Evolutionary conservation across 2,329 filamentous ascomycete species (phyloP).

Genomic region (Penicillium sp.): DNA sequence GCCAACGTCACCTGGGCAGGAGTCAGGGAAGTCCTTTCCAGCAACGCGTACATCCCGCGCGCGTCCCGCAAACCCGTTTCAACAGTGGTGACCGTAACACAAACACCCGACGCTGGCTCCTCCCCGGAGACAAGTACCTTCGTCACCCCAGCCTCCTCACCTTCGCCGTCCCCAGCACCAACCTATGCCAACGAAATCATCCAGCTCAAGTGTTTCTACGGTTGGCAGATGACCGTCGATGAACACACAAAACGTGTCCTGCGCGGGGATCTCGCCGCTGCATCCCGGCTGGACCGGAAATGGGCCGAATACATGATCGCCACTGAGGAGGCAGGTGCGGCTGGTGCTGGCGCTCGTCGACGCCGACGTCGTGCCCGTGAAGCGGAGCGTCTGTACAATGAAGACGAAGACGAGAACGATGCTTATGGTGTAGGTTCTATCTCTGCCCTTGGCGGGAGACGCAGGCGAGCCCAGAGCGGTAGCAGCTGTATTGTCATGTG

Average conservation of each 20-base stretch:
- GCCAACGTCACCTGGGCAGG: constrained; percentile 90
- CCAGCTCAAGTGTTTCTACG: constrained; percentile 87
- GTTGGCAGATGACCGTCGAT: constrained; percentile 90
- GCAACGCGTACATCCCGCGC: constrained; percentile 72
- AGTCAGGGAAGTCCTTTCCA: constrained; percentile 77
- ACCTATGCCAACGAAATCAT: constrained; percentile 74
- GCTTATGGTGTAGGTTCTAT: constrained; percentile 34
- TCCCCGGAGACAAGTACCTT: constrained; percentile 27
- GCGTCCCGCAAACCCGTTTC: constrained; percentile 36
- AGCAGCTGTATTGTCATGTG: constrained; percentile 65
- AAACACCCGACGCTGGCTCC: constrained; percentile 21
- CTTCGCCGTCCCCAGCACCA: constrained; percentile 25
- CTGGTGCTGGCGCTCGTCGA: constrained; percentile 60
- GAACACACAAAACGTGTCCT: constrained; percentile 87
- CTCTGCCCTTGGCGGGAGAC: constrained; percentile 47
- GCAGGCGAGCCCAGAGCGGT: constrained; percentile 63
- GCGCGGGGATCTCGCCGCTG: constrained; percentile 69
- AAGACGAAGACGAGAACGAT: constrained; percentile 69
- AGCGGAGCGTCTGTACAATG: constrained; percentile 73
- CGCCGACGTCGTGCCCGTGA: constrained; percentile 75
- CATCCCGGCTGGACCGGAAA: constrained; percentile 77
- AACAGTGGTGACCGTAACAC: constrained; percentile 34
- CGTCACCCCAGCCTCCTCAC: constrained; percentile 21
- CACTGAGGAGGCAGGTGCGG: constrained; percentile 73
- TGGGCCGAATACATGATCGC: constrained; percentile 96